Conservation (phyloP, 768 basidiomycete species). For the Agrocybe pediades region DNA sequence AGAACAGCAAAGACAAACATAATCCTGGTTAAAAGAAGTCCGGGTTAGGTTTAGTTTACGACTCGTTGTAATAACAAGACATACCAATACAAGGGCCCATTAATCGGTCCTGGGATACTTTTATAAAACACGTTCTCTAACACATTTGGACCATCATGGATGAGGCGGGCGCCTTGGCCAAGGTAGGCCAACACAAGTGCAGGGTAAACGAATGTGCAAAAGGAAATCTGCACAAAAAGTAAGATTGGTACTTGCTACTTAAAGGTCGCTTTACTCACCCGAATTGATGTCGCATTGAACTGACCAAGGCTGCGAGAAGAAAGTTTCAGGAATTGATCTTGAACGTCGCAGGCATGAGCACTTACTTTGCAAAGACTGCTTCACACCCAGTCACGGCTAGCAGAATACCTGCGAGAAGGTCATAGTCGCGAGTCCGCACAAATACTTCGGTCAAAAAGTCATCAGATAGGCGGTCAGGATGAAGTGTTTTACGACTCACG, state of each 20-base stretch:
- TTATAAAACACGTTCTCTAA: slow-evolving; percentile 62
- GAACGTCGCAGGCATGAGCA: neutral
- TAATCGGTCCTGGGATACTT: slow-evolving; percentile 58
- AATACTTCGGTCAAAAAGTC: slow-evolving; percentile 43
- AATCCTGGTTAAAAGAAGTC: slow-evolving; percentile 38
- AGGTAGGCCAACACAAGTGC: slow-evolving; percentile 66
- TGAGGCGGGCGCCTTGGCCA: slow-evolving; percentile 68
- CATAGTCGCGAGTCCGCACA: slow-evolving; percentile 62
- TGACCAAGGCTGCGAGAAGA: slow-evolving; percentile 53
- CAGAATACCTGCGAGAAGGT: slow-evolving; percentile 62
- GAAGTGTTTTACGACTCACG: slow-evolving; percentile 37
- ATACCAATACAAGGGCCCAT: slow-evolving; percentile 64
- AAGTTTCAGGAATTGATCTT: neutral
- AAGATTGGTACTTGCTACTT: neutral
- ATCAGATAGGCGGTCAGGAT: neutral
- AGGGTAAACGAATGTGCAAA: slow-evolving; percentile 56
- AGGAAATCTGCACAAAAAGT: slow-evolving; percentile 42
- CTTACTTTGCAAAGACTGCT: slow-evolving; percentile 67
- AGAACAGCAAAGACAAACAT: slow-evolving; percentile 64
- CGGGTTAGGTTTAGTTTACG: neutral
- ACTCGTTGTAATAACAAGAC: neutral
- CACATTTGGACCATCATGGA: slow-evolving; percentile 49
- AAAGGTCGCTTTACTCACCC: slow-evolving; percentile 31
- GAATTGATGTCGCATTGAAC: slow-evolving; percentile 63
- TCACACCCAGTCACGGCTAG: slow-evolving; percentile 73